Conservation (phyloP, 2,329 filamentous ascomycete genomes). For the Sporothrix variecibatus region DNA sequence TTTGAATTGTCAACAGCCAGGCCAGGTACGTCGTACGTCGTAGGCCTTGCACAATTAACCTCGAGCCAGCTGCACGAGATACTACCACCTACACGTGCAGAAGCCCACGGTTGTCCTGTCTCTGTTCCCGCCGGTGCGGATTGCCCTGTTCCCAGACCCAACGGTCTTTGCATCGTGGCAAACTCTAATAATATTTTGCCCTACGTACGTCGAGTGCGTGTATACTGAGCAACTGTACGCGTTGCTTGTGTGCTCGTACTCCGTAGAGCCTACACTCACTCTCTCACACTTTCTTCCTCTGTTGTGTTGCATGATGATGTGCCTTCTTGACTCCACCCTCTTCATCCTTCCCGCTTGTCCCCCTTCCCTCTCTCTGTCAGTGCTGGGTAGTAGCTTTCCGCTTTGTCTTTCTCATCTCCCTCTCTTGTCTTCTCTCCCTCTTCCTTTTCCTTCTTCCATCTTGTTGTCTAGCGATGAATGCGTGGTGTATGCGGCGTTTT, state of each 20-base stretch:
- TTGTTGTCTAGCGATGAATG: slow-evolving; percentile 11
- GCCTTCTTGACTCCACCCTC: slow-evolving; percentile 9
- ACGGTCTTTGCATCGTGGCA: background rate
- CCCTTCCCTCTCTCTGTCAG: slow-evolving; percentile 1
- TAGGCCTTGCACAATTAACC: background rate
- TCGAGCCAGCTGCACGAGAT: background rate
- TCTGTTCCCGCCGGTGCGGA: background rate
- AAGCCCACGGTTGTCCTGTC: background rate
- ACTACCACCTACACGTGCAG: background rate
- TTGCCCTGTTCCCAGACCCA: background rate
- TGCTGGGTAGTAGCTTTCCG: background rate
- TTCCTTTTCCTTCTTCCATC: slow-evolving; percentile 19
- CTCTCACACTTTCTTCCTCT: background rate
- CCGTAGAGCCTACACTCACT: background rate
- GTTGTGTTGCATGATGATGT: slow-evolving; percentile 24
- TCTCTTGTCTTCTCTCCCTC: background rate
- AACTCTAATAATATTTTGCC: background rate
- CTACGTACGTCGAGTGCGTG: background rate
- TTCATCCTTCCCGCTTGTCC: background rate
- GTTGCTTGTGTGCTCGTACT: background rate
- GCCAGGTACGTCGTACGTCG: too few relatives aligned
- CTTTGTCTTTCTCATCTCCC: slow-evolving; percentile 9
- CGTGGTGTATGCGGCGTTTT: slow-evolving; percentile 13
- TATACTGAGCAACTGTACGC: background rate
- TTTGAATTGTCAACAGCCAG: background rate